A percentile compares a stretch with the other conserved stretches of the same genome.
Evolutionary conservation across 352 stramenopile genomes (phyloP).

Genomic region (Thalassiosira hispida): DNA sequence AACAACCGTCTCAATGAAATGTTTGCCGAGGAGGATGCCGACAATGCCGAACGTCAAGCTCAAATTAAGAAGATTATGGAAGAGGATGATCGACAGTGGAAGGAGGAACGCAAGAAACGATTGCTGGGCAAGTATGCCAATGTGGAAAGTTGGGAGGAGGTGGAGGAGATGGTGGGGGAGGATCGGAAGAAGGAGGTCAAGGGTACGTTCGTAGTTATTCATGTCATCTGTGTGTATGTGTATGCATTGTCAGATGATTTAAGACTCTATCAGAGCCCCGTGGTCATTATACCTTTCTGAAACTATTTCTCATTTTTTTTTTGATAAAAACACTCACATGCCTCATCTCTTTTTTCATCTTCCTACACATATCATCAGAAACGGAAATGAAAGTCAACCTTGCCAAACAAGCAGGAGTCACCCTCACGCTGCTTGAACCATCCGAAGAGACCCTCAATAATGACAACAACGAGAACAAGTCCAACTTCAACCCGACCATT

Average conservation of each 20-base stretch:
- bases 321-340: too few species aligned
- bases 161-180: slow-evolving; percentile 47
- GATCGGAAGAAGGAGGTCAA: slow-evolving; percentile 49
- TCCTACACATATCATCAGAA: slow-evolving; percentile 24
- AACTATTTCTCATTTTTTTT: too few species aligned
- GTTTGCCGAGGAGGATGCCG: slow-evolving; percentile 43
- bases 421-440: slow-evolving; percentile 68
- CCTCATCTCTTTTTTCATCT: neutral
- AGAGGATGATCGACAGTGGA: slow-evolving; percentile 68
- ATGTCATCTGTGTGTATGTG: slow-evolving; percentile 1
- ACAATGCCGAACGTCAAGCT: slow-evolving; percentile 13
- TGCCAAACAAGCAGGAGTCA: slow-evolving; percentile 59
- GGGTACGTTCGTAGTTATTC: slow-evolving; percentile 24
- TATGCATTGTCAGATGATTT: neutral
- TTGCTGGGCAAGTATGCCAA: slow-evolving; percentile 69
- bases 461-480: slow-evolving; percentile 4
- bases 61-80: slow-evolving; percentile 52
- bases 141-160: slow-evolving; percentile 63
- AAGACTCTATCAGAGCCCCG: too few species aligned
- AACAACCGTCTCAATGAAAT: slow-evolving; percentile 47
- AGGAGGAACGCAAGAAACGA: slow-evolving; percentile 55
- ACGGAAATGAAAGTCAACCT: slow-evolving; percentile 65
- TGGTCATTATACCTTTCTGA: too few species aligned
- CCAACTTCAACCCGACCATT: slow-evolving; percentile 18
- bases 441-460: slow-evolving; percentile 8